Percentiles rank a stretch among this genome's conserved stretches.
Conservation (phyloP, 2,329 filamentous ascomycete species). For the Fusarium napiforme region DNA sequence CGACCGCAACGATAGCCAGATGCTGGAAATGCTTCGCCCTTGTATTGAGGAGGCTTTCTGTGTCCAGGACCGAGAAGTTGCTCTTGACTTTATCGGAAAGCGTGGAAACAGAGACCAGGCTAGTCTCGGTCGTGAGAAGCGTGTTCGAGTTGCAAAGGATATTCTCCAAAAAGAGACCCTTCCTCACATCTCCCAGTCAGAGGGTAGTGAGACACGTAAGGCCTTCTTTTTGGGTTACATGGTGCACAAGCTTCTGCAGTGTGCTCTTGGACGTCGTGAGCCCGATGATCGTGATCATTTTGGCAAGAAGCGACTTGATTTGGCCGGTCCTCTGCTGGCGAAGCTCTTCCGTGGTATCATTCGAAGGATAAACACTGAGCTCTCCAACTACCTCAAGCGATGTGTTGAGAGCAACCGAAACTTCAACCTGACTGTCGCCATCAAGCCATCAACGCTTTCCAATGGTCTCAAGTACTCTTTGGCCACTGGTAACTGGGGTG, state of each 20-base stretch:
- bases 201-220: slow-evolving; percentile 94
- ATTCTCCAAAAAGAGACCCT: slow-evolving; percentile 97
- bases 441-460: slow-evolving; percentile 90
- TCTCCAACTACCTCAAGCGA: slow-evolving; percentile 89
- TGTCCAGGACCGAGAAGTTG: slow-evolving; percentile 94
- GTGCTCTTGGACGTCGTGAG: slow-evolving; percentile 89
- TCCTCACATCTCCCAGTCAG: slow-evolving; percentile 94
- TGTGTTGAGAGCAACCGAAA: slow-evolving; percentile 90
- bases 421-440: slow-evolving; percentile 89
- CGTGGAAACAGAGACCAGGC: slow-evolving; percentile 73
- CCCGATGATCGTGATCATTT: slow-evolving; percentile 99
- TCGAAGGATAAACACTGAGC: slow-evolving; percentile 88
- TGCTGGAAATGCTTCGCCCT: slow-evolving; percentile 97
- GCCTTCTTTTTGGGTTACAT: slow-evolving; percentile 99
- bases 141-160: slow-evolving; percentile 90
- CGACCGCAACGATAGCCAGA: slow-evolving; percentile 92
- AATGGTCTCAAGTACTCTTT: slow-evolving; percentile 97
- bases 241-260: slow-evolving; percentile 95
- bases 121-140: slow-evolving; percentile 82
- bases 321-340: slow-evolving; percentile 93
- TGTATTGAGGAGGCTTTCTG: slow-evolving; percentile 97
- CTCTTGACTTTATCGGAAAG: slow-evolving; percentile 94
- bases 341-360: slow-evolving; percentile 95
- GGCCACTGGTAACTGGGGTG: slow-evolving; percentile 98
- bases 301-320: slow-evolving; percentile 96